These are phyloP conservation scores for Syzygium aromaticum DNA, from an alignment of 345 rosid species.

Conservation along the genomic window DNA sequence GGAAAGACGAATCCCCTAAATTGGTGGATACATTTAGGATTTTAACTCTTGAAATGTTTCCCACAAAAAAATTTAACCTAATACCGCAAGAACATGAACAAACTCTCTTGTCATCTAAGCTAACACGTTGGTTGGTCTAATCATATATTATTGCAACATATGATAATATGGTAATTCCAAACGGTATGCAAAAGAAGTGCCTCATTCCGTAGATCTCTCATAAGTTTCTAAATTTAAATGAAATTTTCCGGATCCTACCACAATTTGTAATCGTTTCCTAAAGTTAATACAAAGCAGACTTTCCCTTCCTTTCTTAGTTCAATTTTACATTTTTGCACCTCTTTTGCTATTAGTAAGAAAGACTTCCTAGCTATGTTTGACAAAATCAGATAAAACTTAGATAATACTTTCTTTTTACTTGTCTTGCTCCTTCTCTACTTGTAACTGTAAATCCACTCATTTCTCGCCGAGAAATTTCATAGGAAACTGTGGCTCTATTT, in stretches of 20 bases:
- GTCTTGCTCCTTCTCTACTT: not conserved
- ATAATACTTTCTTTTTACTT: not conserved
- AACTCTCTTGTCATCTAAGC: not conserved
- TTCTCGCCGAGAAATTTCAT: not conserved
- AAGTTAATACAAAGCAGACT: not conserved
- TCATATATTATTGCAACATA: not conserved
- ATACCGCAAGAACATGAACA: not conserved
- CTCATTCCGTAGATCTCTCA: not conserved
- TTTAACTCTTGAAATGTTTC: not conserved
- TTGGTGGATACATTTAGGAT: not conserved
- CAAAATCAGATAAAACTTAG: not conserved
- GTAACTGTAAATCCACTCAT: not conserved
- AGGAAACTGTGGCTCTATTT: not conserved
- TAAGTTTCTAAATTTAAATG: not conserved
- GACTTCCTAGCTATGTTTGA: not conserved
- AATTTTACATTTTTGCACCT: not conserved
- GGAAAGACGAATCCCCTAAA: not conserved
- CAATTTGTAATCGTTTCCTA: not conserved
- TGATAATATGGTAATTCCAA: not conserved
- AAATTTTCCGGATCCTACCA: not conserved
- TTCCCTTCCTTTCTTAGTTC: not conserved
- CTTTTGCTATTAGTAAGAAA: not conserved
- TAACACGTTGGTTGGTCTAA: not conserved
- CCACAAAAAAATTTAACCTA: not conserved
- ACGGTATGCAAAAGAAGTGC: accelerated